A percentile compares a stretch with the other conserved stretches of the same genome.
Conservation (phyloP, 805 yeast genomes). For the Candida nanaspora region DNA sequence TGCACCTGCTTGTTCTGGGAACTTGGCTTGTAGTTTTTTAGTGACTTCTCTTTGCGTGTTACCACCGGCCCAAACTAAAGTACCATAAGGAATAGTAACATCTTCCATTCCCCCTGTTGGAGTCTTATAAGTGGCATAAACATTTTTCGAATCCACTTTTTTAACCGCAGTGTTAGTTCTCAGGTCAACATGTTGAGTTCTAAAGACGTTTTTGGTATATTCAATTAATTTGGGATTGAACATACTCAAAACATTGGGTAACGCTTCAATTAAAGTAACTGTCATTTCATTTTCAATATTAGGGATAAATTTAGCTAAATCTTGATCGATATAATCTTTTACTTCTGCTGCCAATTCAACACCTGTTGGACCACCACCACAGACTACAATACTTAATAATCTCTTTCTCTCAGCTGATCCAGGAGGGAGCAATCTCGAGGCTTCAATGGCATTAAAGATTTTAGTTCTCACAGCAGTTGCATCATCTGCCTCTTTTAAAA, state of each 20-base stretch:
- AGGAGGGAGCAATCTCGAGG: conserved; percentile 71
- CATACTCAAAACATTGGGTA: conserved; percentile 78
- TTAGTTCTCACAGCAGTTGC: conserved; percentile 74
- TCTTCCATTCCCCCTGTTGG: conserved; percentile 57
- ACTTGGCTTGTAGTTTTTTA: conserved; percentile 52
- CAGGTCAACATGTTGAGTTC: conserved; percentile 58
- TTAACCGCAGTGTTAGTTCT: conserved; percentile 82
- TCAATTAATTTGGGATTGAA: conserved; percentile 60
- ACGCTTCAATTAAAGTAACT: conserved; percentile 81
- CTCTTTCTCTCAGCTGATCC: conserved; percentile 70
- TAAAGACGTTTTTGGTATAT: conserved; percentile 75
- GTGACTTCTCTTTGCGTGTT: conserved; percentile 79
- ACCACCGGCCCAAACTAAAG: conserved; percentile 95
- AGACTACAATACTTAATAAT: conserved; percentile 79
- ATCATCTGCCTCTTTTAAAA: conserved; percentile 84
- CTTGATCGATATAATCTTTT: conserved; percentile 90
- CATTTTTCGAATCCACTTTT: conserved; percentile 63
- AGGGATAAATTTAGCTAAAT: conserved; percentile 82
- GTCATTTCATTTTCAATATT: conserved; percentile 71
- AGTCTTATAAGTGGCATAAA: conserved; percentile 61
- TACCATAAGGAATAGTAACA: conserved; percentile 72
- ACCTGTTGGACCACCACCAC: conserved; percentile 98
- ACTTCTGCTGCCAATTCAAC: conserved; percentile 94
- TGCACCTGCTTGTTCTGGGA: conserved; percentile 73
- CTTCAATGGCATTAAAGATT: conserved; percentile 80